Evolutionary conservation across 176 grass and related monocot species (phyloP).

Genomic region (Lolium rigidum): DNA sequence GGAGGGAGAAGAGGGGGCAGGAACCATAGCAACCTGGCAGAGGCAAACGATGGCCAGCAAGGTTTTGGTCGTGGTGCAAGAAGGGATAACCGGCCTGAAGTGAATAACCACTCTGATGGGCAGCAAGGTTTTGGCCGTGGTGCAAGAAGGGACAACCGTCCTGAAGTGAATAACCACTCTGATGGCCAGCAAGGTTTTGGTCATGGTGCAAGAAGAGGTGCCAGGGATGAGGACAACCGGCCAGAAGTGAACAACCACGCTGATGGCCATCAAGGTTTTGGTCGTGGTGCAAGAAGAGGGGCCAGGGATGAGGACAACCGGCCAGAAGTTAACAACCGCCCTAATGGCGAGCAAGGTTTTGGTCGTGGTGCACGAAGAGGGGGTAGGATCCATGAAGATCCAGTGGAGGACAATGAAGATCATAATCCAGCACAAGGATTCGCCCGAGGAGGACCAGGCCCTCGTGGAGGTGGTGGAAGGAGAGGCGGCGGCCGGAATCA

Average conservation of each 20-base stretch:
- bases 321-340: slow-evolving; percentile 18
- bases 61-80: slow-evolving; percentile 46
- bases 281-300: slow-evolving; percentile 51
- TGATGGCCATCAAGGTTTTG: slow-evolving; percentile 34
- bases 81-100: slow-evolving; percentile 7
- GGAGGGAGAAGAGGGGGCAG: slow-evolving; percentile 54
- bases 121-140: slow-evolving; percentile 48
- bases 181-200: slow-evolving; percentile 51
- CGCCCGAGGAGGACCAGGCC: slow-evolving; percentile 41
- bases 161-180: slow-evolving; percentile 27
- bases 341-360: slow-evolving; percentile 46
- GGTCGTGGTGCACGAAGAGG: slow-evolving; percentile 50
- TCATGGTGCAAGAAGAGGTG: slow-evolving; percentile 50
- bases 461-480: slow-evolving; percentile 54
- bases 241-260: slow-evolving; percentile 27
- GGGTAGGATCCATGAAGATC: slow-evolving; percentile 39
- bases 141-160: slow-evolving; percentile 28
- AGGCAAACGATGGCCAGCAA: slow-evolving; percentile 28
- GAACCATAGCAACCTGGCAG: slow-evolving; percentile 33
- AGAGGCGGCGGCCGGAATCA: slow-evolving; percentile 72
- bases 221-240: slow-evolving; percentile 15
- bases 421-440: slow-evolving; percentile 35
- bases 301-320: slow-evolving; percentile 28
- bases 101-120: slow-evolving; percentile 1
- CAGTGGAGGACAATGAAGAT: slow-evolving; percentile 37